Evolutionary conservation across 305 asterid species (phyloP).

Genomic region (Petunia hybrid): DNA sequence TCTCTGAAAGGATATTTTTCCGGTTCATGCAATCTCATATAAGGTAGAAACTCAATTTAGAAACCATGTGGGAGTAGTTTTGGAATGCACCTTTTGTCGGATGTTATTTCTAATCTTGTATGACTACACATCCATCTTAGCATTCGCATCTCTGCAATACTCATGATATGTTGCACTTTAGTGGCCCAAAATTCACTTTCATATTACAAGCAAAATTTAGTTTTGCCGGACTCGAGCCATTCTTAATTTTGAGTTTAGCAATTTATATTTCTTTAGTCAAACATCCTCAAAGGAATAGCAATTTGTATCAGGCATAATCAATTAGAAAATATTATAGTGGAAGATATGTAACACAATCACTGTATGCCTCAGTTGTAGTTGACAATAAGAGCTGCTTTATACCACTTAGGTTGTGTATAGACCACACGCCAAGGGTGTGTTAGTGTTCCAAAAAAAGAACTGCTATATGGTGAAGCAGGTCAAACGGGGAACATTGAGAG

Average conservation of each 20-base stretch:
- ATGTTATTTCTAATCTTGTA: too few relatives aligned
- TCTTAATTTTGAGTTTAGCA: neutral
- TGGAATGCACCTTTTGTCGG: neutral
- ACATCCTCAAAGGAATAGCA: constrained; percentile 19
- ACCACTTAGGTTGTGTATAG: too few relatives aligned
- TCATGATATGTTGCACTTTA: too few relatives aligned
- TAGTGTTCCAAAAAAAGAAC: neutral
- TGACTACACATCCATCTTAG: too few relatives aligned
- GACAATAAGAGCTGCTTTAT: constrained; percentile 5
- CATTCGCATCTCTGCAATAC: too few relatives aligned
- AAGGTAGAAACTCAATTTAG: constrained; percentile 14
- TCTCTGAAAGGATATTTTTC: constrained; percentile 11
- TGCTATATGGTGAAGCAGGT: constrained; percentile 12
- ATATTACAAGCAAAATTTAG: too few relatives aligned
- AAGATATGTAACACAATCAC: neutral
- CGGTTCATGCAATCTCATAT: neutral
- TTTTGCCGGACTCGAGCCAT: neutral
- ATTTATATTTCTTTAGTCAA: neutral
- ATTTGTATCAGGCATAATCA: constrained; percentile 25
- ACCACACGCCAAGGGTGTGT: too few relatives aligned
- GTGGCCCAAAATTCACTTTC: too few relatives aligned
- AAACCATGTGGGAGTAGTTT: constrained; percentile 23
- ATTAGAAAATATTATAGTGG: constrained; percentile 9
- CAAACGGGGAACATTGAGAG: constrained; percentile 24
- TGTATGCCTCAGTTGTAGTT: neutral